Base-by-base conservation (phyloP, 345 rosid genomes). In the Ceriops zippeliana region DNA sequence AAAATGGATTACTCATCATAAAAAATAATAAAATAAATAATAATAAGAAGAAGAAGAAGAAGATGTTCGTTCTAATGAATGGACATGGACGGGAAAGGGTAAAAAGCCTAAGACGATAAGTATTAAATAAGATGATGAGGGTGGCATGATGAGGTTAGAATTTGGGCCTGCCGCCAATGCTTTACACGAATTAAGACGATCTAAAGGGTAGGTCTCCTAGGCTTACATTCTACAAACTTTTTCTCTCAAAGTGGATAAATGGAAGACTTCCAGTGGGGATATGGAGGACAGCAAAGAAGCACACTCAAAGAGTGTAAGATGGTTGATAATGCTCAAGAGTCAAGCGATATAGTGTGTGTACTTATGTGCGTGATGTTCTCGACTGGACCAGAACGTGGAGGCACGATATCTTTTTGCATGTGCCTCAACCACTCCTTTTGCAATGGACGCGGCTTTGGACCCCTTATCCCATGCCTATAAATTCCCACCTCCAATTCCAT, bases 261-360 rank as follows among this genome's bases (percentile, higher is more conserved):
- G 5, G 30, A 56, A 56, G 59, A 15, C 15, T 56, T 15, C 4
- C 17, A 56, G 26, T 56, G 26, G 59, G 59, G 30, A 9, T 56
- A 56, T 56, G 59, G 59, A 56, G 17, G 59, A 56, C 59, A 56
- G 59, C 59, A 24, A 56, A 56, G 26, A 22, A 10, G 59, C 59
- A 56, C 31, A 56, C 59, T 56, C 59, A 15, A 27, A 21, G 59
- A 56, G 59, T 27, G 59, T 56, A 1, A 56, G 59, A 24, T 42
- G 49, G 47, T 10, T 11, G 49, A 24, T 24, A 24, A 24, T 24
- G 28, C 30, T 56, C 16, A 15, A 21, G 13, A 56, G 28, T 56
- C 59, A 24, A 24, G 17, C 10, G 59, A 56, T 24, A 27, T 24
- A 24, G 59, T 56, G 26, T 56, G 26, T 24, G 59, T 56, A 56